Evolutionary conservation across 192 early-diverging fungal species (phyloP), one percentile per base, ranked within the genome.

Genomic region (Diversispora epigaea): DNA sequence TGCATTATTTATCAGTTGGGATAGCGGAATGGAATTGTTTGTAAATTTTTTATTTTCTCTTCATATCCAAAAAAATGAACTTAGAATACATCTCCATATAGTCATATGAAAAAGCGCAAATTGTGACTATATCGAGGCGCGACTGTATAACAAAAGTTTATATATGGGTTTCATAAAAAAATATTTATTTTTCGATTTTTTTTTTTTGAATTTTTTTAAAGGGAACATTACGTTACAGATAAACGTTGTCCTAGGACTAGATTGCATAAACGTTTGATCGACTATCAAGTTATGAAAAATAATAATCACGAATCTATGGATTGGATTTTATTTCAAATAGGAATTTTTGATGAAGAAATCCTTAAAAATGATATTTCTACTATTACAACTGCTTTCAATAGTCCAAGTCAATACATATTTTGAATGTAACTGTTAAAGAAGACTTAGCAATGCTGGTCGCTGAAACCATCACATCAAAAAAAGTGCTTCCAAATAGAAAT

Each of bases 241-340:
- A 63, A 17, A 40, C 17, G 14, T 0, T 63, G 61, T 14, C 61
- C 61, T 63, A 3, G 61, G 3, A 63, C 61, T 0, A 9, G 61
- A 9, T 14, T 63, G 12, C 61, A 63, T 63, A 25, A 63, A n/a
- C 11, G 17, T 10, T 39, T 63, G 8, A 63, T 63, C 4, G 61
- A 63, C 17, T 63, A 63, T 44, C 21, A 63, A 52, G 8, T 7
- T 19, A 45, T 21, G 3, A 49, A 8, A 15, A 22, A 21, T 3
- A 67, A 67, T 22, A 1, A 67, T 6, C 65, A 12, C 22, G 65
- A 22, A 9, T 10, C n/a, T 14, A 67, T 47, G 21, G 19, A 22
- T 47, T 67, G 65, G 65, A 67, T 67, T 11, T 25, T 67, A 25
- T 67, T 67, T 67, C 65, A 67, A 22, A 45, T 67, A 21, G 65